phyloP scores from a whole-genome alignment of 2,329 filamentous ascomycete species.

The Cladosporium sphaerospermum region DNA sequence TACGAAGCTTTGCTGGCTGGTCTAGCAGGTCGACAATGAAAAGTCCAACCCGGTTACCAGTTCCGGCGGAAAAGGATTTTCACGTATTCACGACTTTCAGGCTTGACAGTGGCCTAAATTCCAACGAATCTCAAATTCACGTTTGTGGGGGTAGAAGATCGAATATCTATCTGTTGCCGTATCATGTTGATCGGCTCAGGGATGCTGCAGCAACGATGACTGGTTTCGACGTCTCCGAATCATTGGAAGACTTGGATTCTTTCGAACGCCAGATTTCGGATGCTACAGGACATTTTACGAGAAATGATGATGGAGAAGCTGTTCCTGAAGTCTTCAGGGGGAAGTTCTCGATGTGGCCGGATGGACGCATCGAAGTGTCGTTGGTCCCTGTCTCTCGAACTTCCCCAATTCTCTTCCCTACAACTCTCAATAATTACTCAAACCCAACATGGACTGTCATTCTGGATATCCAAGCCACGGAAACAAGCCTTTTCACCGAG shows the following conservation, averaged over 20 bases:
- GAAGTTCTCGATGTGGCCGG: not conserved
- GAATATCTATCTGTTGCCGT: constrained; percentile 6
- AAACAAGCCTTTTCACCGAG: constrained; percentile 61
- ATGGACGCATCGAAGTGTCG: not conserved
- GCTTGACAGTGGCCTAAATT: not conserved
- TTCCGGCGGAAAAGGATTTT: not conserved
- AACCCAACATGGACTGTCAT: constrained; percentile 34
- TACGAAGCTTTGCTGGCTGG: too few species aligned
- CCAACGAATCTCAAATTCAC: not conserved
- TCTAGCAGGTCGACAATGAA: too few species aligned
- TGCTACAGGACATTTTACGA: too few species aligned
- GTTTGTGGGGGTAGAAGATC: not conserved
- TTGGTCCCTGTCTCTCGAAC: not conserved
- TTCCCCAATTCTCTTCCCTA: not conserved
- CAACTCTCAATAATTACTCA: not conserved
- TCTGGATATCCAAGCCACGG: constrained; percentile 48
- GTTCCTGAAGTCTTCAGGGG: not conserved
- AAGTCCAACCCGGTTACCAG: too few species aligned
- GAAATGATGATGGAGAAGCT: too few species aligned
- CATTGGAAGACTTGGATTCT: not conserved
- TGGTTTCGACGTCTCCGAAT: not conserved
- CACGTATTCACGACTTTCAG: constrained; percentile 10
- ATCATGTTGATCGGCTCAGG: constrained; percentile 4
- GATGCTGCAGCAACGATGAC: not conserved
- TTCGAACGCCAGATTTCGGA: not conserved